A percentile compares a stretch with the other conserved stretches of the same genome.
These are phyloP conservation scores for Taiozyma sp. DNA, from an alignment of 1,139 yeast genomes.

Conservation along the genomic window DNA sequence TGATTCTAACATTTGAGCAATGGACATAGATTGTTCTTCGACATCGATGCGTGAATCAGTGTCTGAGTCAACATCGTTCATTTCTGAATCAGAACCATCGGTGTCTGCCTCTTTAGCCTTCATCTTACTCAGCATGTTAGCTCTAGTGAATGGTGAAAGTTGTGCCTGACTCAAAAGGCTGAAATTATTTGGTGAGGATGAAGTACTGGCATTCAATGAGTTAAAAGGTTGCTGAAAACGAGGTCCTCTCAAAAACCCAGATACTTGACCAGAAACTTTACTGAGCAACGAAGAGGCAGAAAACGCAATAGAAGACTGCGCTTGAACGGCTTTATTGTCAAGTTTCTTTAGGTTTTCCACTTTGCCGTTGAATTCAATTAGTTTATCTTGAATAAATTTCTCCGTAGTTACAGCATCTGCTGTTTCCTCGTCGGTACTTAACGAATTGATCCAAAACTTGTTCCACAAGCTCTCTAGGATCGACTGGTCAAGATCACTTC, in stretches of 20 bases:
- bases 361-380: slow-evolving; percentile 14
- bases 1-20: slow-evolving; percentile 3
- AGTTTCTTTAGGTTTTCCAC: slow-evolving; percentile 11
- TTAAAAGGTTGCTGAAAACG: background rate
- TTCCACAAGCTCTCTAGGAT: slow-evolving; percentile 42
- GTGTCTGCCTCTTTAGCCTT: slow-evolving; percentile 9
- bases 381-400: slow-evolving; percentile 27
- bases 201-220: background rate
- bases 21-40: slow-evolving; percentile 4
- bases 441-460: slow-evolving; percentile 43
- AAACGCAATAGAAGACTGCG: background rate
- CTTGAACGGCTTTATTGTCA: background rate
- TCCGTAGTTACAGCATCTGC: slow-evolving; percentile 25
- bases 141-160: slow-evolving; percentile 19
- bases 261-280: background rate
- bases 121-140: slow-evolving; percentile 13
- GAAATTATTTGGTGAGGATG: slow-evolving; percentile 3
- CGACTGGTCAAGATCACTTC: slow-evolving; percentile 45
- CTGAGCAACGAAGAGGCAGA: background rate
- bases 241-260: background rate
- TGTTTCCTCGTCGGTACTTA: slow-evolving; percentile 21
- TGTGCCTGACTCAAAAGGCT: slow-evolving; percentile 8
- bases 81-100: slow-evolving; percentile 22
- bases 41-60: slow-evolving; percentile 17
- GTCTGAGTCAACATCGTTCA: slow-evolving; percentile 21